Evolutionary conservation across 306 rosid genomes (phyloP), one percentile per base, ranked within the genome.

Genomic region (Carpinus fangiana): DNA sequence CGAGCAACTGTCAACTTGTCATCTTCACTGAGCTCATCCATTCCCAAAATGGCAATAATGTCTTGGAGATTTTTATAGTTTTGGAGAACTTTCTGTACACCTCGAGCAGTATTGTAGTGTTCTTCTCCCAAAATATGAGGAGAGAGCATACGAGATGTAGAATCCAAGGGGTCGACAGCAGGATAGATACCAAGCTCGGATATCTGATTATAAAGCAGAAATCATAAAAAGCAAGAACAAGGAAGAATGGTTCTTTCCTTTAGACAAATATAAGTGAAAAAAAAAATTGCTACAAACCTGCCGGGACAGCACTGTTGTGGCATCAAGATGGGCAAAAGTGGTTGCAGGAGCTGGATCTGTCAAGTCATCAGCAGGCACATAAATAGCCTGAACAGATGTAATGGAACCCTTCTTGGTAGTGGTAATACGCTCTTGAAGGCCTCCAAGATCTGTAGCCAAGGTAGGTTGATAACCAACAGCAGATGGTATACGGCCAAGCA

Each of bases 311-410:
- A 95, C 99, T 18, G 99, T 95, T 7, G 99, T 95, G 55, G 99
- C 99, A 86, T 95, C 99, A 91, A 95, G 85, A 88, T 95, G 99
- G 86, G 99, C 99, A 11, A 95, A 95, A 14, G 99, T 93, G 11
- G 99, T 95, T 34, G 99, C 99, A 67, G 99, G 99, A 78, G 99
- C 99, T 26, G 99, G 99, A 95, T 95, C 99, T 74, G 99, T 95
- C 97, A 95, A 93, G 62, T 95, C 99, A 87, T 95, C 99, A 77
- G 99, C 99, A 81, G 99, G 99, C 84, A 95, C 99, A 56, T 95
- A 95, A 70, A 95, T 95, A 84, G 99, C 99, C 82, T 95, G 99
- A 76, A 95, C 99, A 73, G 99, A 95, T 59, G 99, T 95, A 51
- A 95, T 95, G 73, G 99, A 95, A 84, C 99, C 99, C 81, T 95